phyloP scores from a whole-genome alignment of 495 filamentous ascomycete genomes.

The Penicillium turbatum region DNA sequence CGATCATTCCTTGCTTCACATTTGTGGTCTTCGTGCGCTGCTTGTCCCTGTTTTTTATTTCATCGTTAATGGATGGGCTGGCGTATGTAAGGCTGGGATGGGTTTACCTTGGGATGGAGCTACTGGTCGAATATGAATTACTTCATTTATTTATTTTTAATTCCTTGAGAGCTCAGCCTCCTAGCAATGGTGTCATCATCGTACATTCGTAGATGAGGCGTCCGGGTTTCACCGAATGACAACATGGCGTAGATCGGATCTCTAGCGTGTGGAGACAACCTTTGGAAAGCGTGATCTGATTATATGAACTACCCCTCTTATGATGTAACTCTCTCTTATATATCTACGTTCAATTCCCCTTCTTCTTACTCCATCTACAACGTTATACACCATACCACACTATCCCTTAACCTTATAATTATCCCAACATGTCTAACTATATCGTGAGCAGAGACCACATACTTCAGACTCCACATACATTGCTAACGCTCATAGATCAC shows the following conservation, averaged over 20 bases:
- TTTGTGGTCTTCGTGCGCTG: slow-evolving; percentile 5
- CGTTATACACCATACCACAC: no score
- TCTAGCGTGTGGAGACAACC: background rate
- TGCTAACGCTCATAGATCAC: slow-evolving; percentile 2
- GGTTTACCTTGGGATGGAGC: slow-evolving; percentile 27
- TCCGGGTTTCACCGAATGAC: background rate
- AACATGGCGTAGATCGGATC: background rate
- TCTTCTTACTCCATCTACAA: background rate
- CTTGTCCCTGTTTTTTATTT: slow-evolving; percentile 13
- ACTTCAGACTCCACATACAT: background rate
- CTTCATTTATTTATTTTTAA: no score
- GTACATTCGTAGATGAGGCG: background rate
- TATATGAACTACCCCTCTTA: slow-evolving; percentile 7
- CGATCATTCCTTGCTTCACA: background rate
- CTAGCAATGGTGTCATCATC: background rate
- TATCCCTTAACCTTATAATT: background rate
- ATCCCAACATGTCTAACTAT: slow-evolving; percentile 1
- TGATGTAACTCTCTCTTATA: background rate
- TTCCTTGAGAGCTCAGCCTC: background rate
- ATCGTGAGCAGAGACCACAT: background rate
- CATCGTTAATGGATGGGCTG: slow-evolving; percentile 34
- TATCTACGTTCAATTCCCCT: background rate
- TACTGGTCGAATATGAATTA: slow-evolving; percentile 15
- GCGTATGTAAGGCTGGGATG: slow-evolving; percentile 36
- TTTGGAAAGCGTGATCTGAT: background rate